Evolutionary conservation across 441 rosid species (phyloP), one percentile per base, ranked within the genome.

Genomic region (Corymbia citriodora): DNA sequence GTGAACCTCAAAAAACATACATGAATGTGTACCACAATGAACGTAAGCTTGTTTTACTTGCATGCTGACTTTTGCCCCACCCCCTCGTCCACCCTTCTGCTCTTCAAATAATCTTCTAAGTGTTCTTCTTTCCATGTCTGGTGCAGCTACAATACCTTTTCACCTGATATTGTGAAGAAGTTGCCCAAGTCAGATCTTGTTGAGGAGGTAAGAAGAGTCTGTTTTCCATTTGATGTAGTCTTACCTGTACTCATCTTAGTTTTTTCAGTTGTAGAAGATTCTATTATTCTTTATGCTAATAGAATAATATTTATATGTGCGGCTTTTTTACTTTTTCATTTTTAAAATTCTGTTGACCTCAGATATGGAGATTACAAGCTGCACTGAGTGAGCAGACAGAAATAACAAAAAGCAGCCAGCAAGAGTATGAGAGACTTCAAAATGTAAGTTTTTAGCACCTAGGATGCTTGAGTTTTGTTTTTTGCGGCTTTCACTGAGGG

Each of bases 361-460:
- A 95, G 96, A 94, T 94, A 89, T 93, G 95, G 95, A 94, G 94
- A 89, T 90, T 96, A 50, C 96, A 94, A 91, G 95, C 95, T 89
- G 95, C 96, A 74, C 79, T 95, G 63, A 52, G 93, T 74, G 97
- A 95, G 88, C 96, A 96, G 94, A 93, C 94, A 49, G 96, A 94
- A 89, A 92, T 95, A 90, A 94, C 96, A 53, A 91, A 63, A 91
- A 92, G 70, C 88, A 96, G 96, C 92, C 95, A 95, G 91, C 96
- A 95, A 87, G 96, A 95, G 92, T 95, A 88, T 25, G 96, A 96
- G 88, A 93, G 92, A 89, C 96, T 96, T 91, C 97, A 93, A 93
- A 93, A 94, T 89, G 97, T 96, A 96, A 40, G 52, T 86, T 70
- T 59, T 50, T 48, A 70, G 72, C 52, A 50, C 27, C 88, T 13